Evolutionary conservation across 2,329 filamentous ascomycete genomes (phyloP).

Genomic region (Verticillium nubilum): DNA sequence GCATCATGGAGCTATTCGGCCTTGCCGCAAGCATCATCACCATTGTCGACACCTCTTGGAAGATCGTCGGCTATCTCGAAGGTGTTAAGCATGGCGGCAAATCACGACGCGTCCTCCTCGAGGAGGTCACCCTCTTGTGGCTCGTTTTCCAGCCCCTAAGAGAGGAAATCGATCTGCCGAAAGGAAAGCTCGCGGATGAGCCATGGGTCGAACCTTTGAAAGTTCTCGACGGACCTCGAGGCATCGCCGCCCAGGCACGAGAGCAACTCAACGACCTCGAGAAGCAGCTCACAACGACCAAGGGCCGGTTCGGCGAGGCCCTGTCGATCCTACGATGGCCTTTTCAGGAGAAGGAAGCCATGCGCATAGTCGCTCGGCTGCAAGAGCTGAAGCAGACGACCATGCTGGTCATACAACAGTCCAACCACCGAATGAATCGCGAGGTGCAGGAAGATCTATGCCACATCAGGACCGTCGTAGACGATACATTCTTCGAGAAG

Average conservation of each 20-base stretch:
- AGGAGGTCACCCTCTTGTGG: neutral
- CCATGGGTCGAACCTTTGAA: neutral
- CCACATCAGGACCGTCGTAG: neutral
- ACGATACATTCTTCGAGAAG: neutral
- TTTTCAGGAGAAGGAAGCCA: conserved; percentile 1
- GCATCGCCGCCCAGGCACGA: neutral
- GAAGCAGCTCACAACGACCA: neutral
- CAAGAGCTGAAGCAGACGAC: conserved; percentile 1
- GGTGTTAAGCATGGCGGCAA: neutral
- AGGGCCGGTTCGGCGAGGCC: neutral
- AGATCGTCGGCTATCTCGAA: neutral
- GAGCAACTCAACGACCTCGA: neutral
- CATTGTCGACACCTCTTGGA: neutral
- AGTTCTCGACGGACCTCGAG: neutral
- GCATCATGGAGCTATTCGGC: neutral
- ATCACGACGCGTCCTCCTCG: neutral
- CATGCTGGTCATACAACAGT: neutral
- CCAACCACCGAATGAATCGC: neutral
- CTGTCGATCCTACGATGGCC: neutral
- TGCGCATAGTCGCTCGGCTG: neutral
- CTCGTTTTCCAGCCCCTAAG: neutral
- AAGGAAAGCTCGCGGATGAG: neutral
- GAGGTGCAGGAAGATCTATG: neutral
- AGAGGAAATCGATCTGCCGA: neutral
- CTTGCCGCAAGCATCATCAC: conserved; percentile 1